phyloP scores from a whole-genome alignment of 441 rosid species.

The Syzygium syzygioides region DNA sequence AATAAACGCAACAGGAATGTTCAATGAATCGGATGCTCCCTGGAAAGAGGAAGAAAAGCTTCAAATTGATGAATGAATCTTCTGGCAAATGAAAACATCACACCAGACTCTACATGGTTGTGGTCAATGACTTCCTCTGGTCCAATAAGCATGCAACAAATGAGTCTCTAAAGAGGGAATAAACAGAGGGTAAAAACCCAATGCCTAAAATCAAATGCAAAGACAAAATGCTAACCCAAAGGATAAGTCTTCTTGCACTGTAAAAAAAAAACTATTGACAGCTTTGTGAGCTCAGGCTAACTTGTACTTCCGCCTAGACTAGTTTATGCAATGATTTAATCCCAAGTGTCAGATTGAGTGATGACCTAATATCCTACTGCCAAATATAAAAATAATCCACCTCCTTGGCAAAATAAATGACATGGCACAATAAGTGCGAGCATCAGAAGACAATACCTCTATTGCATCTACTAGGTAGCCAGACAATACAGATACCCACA shows the following conservation, averaged over 20 bases:
- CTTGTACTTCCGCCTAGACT: not conserved
- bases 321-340: not conserved
- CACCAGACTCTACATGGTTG: not conserved
- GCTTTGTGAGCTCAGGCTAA: not conserved
- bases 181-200: not conserved
- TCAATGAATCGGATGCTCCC: constrained; percentile 78
- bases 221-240: not conserved
- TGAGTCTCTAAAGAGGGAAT: not conserved
- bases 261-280: not conserved
- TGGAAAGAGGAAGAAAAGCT: constrained; percentile 22
- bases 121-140: not conserved
- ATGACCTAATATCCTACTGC: not conserved
- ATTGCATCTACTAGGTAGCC: constrained; percentile 86
- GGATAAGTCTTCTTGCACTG: not conserved
- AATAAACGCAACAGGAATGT: constrained; percentile 72
- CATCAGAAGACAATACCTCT: constrained; percentile 33
- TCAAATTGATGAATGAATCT: not conserved
- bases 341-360: not conserved
- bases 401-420: not conserved
- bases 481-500: constrained; percentile 74
- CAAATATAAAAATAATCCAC: not conserved
- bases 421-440: not conserved
- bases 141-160: not conserved
- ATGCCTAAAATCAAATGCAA: not conserved
- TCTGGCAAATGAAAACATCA: not conserved